Base-by-base conservation (phyloP, 1,284 basidiomycete species). In the Ceraceosorus guamensis region DNA sequence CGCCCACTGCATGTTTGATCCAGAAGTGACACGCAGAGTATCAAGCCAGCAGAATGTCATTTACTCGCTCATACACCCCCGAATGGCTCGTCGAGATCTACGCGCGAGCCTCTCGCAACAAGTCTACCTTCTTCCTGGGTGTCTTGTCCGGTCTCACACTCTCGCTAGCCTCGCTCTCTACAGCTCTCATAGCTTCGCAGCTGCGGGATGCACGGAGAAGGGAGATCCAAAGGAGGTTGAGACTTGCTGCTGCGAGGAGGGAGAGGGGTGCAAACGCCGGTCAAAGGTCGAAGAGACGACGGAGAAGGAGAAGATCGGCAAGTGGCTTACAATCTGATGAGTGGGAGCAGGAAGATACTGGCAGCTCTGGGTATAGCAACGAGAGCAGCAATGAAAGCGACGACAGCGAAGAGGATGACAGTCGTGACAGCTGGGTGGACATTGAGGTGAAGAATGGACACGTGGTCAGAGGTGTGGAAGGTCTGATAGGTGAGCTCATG, bases 391-490 rank as follows among this genome's bases (percentile, higher is more conserved):
- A 16, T 41, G 39, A 41, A 16, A 3, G 39, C 16, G 39, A 41
- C 11, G 16, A 16, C 16, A 16, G 39, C 39, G 39, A 41, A 16
- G 39, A 41, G 39, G 39, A 41, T 11, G 24, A 24, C 24, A 24
- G 24, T 24, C 24, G 24, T 24, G 24, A 24, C 24, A 41, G 16
- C 11, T 41, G 39, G 39, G 39, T 11, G 14, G 6, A 24, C 7
- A 53, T 53, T 31, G 52, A 53, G 34, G 46, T 53, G 18, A 13
- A 46, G 11, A 18, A 7, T 16, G 52, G 52, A 35, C 10, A 48
- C 16, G 62, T 73, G 31, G 70, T 73, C 10, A 50, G 59, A 2
- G 70, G 70, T 5, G 62, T 73, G 6, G 63, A 67, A 46, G 70
- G 70, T 0, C 46, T 66, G 48, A 72, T 67, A 24, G 67, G 13